These are phyloP conservation scores for Silene latifolia DNA, from an alignment of 148 eudicot genomes.

Conservation along the genomic window DNA sequence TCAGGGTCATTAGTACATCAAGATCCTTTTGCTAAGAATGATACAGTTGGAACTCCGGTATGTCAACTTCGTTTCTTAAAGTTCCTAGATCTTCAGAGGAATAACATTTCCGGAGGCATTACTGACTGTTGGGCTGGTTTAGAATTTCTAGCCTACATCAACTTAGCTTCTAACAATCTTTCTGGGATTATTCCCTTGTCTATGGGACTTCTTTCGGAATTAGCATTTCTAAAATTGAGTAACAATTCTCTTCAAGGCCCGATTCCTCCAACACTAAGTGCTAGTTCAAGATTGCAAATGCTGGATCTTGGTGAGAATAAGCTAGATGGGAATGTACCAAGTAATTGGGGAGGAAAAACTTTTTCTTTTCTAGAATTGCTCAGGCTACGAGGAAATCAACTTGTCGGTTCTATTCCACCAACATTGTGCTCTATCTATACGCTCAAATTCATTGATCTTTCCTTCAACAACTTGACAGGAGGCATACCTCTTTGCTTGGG, in stretches of 20 bases:
- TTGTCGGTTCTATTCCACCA: too few species aligned
- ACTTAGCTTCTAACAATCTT: constrained; percentile 31
- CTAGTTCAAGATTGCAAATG: constrained; percentile 12
- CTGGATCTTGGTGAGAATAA: constrained; percentile 42
- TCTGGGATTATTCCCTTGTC: constrained; percentile 33
- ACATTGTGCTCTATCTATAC: too few species aligned
- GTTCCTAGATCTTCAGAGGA: constrained; percentile 11
- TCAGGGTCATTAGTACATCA: constrained; percentile 12
- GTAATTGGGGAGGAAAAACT: constrained; percentile 3
- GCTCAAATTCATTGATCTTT: too few species aligned
- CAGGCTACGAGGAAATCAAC: constrained; percentile 14
- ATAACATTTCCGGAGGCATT: constrained; percentile 29
- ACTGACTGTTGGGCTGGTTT: constrained; percentile 20
- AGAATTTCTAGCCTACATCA: not conserved
- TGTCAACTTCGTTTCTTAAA: not conserved
- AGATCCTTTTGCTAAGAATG: not conserved
- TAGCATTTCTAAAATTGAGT: constrained; percentile 23
- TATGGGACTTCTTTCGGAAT: not conserved
- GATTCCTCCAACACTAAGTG: constrained; percentile 14
- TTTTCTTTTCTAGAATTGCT: constrained; percentile 11
- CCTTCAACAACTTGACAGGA: too few species aligned
- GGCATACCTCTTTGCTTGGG: too few species aligned
- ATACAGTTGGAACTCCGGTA: not conserved
- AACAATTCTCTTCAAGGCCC: constrained; percentile 35
- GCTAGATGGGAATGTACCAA: constrained; percentile 29